phyloP scores from a whole-genome alignment of 371 early-diverging fungal species.

The Cladochytrium tenue region DNA sequence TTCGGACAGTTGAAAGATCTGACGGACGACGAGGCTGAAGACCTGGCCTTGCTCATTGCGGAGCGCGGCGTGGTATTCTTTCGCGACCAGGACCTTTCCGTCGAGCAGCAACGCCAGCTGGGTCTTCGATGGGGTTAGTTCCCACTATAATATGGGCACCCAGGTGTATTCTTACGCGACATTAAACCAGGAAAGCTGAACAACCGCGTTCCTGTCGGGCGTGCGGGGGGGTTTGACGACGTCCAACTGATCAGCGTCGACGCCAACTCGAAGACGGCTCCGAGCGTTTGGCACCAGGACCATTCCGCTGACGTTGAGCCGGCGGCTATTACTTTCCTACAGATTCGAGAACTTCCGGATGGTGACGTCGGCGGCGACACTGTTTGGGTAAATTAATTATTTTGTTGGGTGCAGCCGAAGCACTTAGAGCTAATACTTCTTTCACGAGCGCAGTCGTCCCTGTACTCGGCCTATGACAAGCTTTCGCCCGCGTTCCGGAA shows the following conservation, averaged over 20 bases:
- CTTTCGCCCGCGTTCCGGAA: constrained; percentile 54
- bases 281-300: constrained; percentile 57
- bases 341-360: constrained; percentile 50
- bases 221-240: background rate
- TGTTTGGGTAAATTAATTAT: too few species aligned
- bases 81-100: constrained; percentile 2
- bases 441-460: too few species aligned
- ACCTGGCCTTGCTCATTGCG: constrained; percentile 13
- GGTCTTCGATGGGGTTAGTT: constrained; percentile 5
- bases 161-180: too few species aligned
- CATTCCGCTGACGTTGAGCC: constrained; percentile 59
- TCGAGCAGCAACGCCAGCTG: constrained; percentile 17
- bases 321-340: constrained; percentile 52
- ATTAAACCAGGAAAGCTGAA: too few species aligned
- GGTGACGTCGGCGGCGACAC: constrained; percentile 64
- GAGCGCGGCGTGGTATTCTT: constrained; percentile 15
- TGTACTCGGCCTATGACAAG: constrained; percentile 58
- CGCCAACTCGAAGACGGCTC: background rate
- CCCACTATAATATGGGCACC: too few species aligned
- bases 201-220: background rate
- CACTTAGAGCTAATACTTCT: too few species aligned
- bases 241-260: background rate
- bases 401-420: too few species aligned
- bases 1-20: constrained; percentile 1
- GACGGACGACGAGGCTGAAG: constrained; percentile 14